A percentile compares a stretch with the other conserved stretches of the same genome.
Conservation (phyloP, 23 red algal genomes). For the Gracilariopsis chorda region DNA sequence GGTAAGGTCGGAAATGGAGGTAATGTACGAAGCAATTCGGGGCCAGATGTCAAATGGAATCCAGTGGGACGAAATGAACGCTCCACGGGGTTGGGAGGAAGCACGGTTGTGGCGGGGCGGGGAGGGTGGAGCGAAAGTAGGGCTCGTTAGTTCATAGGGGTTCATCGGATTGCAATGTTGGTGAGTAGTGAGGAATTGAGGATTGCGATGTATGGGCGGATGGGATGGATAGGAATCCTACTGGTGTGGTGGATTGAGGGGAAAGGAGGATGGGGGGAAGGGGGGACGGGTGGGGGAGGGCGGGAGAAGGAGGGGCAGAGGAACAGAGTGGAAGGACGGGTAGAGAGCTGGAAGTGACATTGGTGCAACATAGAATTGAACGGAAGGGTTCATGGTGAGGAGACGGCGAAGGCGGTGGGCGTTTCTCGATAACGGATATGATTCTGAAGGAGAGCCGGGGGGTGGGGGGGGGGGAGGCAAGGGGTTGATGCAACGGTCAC, state of each 20-base stretch:
- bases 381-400: background rate
- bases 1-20: background rate
- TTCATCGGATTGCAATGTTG: background rate
- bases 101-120: background rate
- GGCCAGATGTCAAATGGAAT: conserved; percentile 56
- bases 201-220: background rate
- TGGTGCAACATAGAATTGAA: too few species aligned
- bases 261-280: background rate
- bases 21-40: conserved; percentile 13
- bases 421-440: too few species aligned
- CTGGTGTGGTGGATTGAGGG: background rate
- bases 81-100: conserved; percentile 20
- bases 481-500: too few species aligned
- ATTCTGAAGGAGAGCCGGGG: too few species aligned
- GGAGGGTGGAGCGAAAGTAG: background rate
- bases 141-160: background rate
- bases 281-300: background rate
- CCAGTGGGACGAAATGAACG: conserved; percentile 20
- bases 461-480: too few species aligned
- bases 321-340: too few species aligned
- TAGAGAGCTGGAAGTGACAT: too few species aligned
- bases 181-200: background rate
- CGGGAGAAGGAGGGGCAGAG: background rate
- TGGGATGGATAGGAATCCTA: too few species aligned
- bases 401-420: background rate